Evolutionary conservation across 2,329 filamentous ascomycete genomes (phyloP).

Genomic region (Colletotrichum costaricense): DNA sequence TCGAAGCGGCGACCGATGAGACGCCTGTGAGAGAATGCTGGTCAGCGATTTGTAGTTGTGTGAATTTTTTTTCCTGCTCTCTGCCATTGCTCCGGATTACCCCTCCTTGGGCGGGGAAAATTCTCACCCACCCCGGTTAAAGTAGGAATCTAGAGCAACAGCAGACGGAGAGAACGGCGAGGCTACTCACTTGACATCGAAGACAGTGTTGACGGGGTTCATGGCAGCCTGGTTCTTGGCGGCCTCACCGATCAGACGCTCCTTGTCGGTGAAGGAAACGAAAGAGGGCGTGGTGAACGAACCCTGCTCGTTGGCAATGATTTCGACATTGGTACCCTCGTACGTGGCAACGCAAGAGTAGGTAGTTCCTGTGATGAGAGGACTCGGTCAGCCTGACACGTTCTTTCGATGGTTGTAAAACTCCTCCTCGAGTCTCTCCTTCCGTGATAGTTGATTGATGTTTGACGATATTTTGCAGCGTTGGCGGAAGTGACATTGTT

Average conservation of each 20-base stretch:
- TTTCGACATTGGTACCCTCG: conserved; percentile 99
- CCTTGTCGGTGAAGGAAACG: conserved; percentile 98
- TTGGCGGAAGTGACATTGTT: not conserved
- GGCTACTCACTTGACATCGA: conserved; percentile 92
- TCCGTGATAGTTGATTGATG: not conserved
- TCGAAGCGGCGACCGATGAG: conserved; percentile 96
- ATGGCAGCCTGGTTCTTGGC: conserved; percentile 99
- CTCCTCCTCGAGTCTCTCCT: conserved; percentile 3
- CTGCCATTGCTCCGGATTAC: not conserved
- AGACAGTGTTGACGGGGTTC: conserved; percentile 98
- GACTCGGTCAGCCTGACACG: conserved; percentile 37
- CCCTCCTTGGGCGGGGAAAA: conserved; percentile 30
- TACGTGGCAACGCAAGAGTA: conserved; percentile 99
- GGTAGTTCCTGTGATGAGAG: conserved; percentile 80
- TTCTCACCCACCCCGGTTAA: not conserved
- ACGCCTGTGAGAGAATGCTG: conserved; percentile 70
- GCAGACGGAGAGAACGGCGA: not conserved
- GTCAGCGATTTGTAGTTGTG: conserved; percentile 24
- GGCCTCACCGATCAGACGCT: conserved; percentile 98
- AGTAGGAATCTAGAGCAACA: not conserved
- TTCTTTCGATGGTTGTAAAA: not conserved
- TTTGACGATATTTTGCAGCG: not conserved
- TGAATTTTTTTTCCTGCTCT: not conserved
- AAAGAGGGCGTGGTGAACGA: conserved; percentile 99
- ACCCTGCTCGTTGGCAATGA: conserved; percentile 99